A percentile compares a stretch with the other conserved stretches of the same genome.
phyloP scores from a whole-genome alignment of 1,284 basidiomycete genomes.

The Sporisorium scitamineum region DNA sequence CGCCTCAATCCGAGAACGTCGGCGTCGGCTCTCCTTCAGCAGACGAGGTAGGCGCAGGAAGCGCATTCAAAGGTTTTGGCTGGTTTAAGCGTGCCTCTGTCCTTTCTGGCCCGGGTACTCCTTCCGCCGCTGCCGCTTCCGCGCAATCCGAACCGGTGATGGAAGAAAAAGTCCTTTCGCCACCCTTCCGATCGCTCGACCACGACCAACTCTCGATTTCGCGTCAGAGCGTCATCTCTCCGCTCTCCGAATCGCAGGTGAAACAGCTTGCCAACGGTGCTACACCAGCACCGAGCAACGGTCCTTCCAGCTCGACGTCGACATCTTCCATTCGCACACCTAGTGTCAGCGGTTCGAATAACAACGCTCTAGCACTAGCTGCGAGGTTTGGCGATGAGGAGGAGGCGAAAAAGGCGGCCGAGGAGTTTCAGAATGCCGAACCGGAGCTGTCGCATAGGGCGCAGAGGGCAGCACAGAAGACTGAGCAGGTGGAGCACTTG shows the following conservation, averaged over 20 bases:
- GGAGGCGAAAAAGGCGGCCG: conserved; percentile 14
- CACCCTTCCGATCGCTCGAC: conserved; percentile 54
- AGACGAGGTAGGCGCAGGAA: conserved; percentile 16
- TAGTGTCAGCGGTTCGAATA: conserved; percentile 9
- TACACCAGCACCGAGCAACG: not conserved
- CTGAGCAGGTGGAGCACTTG: conserved; percentile 32
- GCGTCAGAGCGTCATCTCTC: conserved; percentile 23
- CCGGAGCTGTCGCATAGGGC: conserved; percentile 33
- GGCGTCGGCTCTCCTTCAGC: not conserved
- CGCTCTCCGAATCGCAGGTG: conserved; percentile 9
- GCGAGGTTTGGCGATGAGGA: conserved; percentile 27
- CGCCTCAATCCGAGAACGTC: conserved; percentile 7
- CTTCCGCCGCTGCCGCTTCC: not conserved
- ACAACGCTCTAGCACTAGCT: conserved; percentile 21
- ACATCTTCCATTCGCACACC: conserved; percentile 5
- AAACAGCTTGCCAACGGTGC: not conserved
- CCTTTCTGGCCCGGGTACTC: not conserved
- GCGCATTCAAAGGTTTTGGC: conserved; percentile 43
- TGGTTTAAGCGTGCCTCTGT: conserved; percentile 52
- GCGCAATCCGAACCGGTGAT: conserved; percentile 6
- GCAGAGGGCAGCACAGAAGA: conserved; percentile 43
- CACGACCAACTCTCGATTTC: conserved; percentile 50
- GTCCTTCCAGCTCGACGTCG: conserved; percentile 13
- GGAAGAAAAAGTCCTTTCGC: conserved; percentile 46
- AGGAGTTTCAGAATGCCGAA: conserved; percentile 19